Conservation (phyloP, 805 yeast species). For the Candida coquimbonensis region DNA sequence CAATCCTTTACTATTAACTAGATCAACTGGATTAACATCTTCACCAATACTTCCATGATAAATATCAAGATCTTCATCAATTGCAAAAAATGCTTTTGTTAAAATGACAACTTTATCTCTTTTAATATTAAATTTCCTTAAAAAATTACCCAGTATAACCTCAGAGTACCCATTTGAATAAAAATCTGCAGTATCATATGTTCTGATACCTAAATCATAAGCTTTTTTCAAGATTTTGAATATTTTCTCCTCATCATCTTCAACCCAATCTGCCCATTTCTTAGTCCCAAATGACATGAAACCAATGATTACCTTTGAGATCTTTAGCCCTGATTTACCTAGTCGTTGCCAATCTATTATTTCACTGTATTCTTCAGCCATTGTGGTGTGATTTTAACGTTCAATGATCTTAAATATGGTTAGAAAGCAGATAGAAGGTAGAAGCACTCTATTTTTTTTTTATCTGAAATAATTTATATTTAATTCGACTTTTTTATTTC, state of each 20-base stretch:
- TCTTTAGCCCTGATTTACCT: slow-evolving; percentile 42
- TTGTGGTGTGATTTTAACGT: too few relatives aligned
- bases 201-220: slow-evolving; percentile 39
- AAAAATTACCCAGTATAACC: slow-evolving; percentile 43
- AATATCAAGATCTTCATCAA: slow-evolving; percentile 13
- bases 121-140: slow-evolving; percentile 42
- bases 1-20: slow-evolving; percentile 34
- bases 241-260: slow-evolving; percentile 41
- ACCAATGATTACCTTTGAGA: slow-evolving; percentile 44
- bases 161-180: slow-evolving; percentile 46
- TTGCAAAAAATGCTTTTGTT: slow-evolving; percentile 30
- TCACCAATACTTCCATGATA: slow-evolving; percentile 6
- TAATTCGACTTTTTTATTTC: too few relatives aligned
- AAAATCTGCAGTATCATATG: slow-evolving; percentile 45
- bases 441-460: too few relatives aligned
- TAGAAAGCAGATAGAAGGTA: too few relatives aligned
- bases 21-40: slow-evolving; percentile 11
- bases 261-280: slow-evolving; percentile 35
- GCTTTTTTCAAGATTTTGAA: slow-evolving; percentile 37
- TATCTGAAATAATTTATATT: too few relatives aligned
- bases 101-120: slow-evolving; percentile 52
- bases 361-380: not conserved
- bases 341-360: slow-evolving; percentile 15
- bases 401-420: too few relatives aligned
- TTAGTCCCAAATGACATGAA: slow-evolving; percentile 38